phyloP scores from a whole-genome alignment of 306 rosid genomes.

The Sesbania bispinosa region DNA sequence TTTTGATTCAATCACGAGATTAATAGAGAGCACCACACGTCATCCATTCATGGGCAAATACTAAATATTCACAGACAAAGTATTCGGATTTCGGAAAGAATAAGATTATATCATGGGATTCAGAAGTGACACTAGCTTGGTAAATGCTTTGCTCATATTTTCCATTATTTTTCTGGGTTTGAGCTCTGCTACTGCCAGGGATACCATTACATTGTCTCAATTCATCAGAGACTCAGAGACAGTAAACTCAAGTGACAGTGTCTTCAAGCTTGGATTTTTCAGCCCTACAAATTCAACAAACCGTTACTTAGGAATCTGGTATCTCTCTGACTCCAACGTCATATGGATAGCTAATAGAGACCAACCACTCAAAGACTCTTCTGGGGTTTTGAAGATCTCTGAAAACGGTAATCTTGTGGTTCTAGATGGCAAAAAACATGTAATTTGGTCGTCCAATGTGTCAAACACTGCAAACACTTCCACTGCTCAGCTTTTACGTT shows the following conservation, averaged over 20 bases:
- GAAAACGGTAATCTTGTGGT: conserved; percentile 34
- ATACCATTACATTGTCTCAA: conserved; percentile 9
- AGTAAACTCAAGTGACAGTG: conserved; percentile 19
- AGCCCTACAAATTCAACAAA: conserved; percentile 29
- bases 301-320: conserved; percentile 52
- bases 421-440: conserved; percentile 20
- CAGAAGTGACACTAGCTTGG: not conserved
- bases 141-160: not conserved
- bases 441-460: conserved; percentile 44
- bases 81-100: no score
- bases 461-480: conserved; percentile 15
- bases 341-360: conserved; percentile 56
- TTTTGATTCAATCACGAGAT: no score
- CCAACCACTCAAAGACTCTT: conserved; percentile 32
- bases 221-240: conserved; percentile 27
- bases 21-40: no score
- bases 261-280: conserved; percentile 55
- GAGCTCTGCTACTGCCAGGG: conserved; percentile 13
- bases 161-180: conserved; percentile 2
- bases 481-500: conserved; percentile 35
- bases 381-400: conserved; percentile 33
- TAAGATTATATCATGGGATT: no score
- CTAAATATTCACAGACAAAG: no score
- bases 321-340: conserved; percentile 2
- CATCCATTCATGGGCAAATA: no score